A percentile compares a stretch with the other conserved stretches of the same genome.
These are phyloP conservation scores for Cenococcum geophilum DNA, from an alignment of 495 filamentous ascomycete genomes.

Conservation along the genomic window DNA sequence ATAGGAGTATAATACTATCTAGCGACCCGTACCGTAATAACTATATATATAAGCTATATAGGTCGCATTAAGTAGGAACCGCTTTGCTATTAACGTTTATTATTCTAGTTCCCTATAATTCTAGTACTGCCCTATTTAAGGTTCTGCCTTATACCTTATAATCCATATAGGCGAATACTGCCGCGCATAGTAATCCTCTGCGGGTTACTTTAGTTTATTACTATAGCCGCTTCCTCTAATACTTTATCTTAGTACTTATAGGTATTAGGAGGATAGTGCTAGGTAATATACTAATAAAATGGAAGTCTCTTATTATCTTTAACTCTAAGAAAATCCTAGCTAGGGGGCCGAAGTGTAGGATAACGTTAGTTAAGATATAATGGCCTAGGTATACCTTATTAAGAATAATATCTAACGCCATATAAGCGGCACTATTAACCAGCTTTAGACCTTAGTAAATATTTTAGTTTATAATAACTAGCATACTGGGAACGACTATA, in stretches of 20 bases:
- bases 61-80: slow-evolving; percentile 10
- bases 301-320: slow-evolving; percentile 1
- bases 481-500: neutral
- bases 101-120: slow-evolving; percentile 6
- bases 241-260: slow-evolving; percentile 11
- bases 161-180: neutral
- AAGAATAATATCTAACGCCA: neutral
- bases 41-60: slow-evolving; percentile 13
- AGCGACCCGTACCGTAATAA: neutral
- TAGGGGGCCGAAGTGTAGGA: neutral
- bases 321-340: neutral
- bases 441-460: slow-evolving; percentile 6
- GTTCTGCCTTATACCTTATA: slow-evolving; percentile 10
- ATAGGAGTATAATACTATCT: slow-evolving; percentile 6
- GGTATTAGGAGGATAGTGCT: slow-evolving; percentile 3
- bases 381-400: slow-evolving; percentile 5
- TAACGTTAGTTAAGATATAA: neutral
- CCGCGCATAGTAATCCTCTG: slow-evolving; percentile 5
- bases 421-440: neutral
- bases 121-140: slow-evolving; percentile 3
- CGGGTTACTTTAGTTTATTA: neutral
- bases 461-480: slow-evolving; percentile 1
- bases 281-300: slow-evolving; percentile 4
- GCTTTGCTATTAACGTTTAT: neutral
- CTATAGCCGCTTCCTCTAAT: slow-evolving; percentile 4